Evolutionary conservation across 495 filamentous ascomycete species (phyloP).

Genomic region (Tuber brumale): DNA sequence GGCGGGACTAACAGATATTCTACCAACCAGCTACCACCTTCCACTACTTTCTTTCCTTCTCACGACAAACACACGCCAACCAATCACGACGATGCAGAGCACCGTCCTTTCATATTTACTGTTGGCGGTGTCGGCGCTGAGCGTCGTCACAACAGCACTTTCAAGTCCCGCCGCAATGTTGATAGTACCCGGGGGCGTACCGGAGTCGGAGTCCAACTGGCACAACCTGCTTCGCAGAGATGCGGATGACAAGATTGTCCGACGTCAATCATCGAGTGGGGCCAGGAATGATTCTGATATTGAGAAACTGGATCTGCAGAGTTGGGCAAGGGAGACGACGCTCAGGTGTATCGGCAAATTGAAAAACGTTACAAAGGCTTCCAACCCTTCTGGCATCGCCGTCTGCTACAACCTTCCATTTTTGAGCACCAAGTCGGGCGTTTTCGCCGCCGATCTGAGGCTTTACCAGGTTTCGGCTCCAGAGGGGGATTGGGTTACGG

Average conservation of each 20-base stretch:
- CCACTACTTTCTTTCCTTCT: not conserved
- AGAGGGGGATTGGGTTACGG: slow-evolving; percentile 52
- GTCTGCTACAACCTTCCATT: slow-evolving; percentile 69
- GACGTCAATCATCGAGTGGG: slow-evolving; percentile 21
- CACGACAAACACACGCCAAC: not conserved
- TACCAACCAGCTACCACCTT: not conserved
- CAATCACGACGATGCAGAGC: slow-evolving; percentile 32
- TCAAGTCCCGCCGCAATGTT: slow-evolving; percentile 30
- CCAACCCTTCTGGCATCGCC: slow-evolving; percentile 65
- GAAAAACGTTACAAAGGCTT: slow-evolving; percentile 41
- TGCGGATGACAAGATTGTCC: slow-evolving; percentile 8
- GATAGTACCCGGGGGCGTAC: slow-evolving; percentile 14
- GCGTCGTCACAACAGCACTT: slow-evolving; percentile 35
- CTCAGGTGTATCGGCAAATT: slow-evolving; percentile 31
- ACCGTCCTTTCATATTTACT: slow-evolving; percentile 34
- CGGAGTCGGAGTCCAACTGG: slow-evolving; percentile 19
- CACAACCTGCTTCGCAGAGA: slow-evolving; percentile 30
- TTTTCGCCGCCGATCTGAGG: slow-evolving; percentile 65
- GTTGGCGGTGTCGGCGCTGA: slow-evolving; percentile 33
- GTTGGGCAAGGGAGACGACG: slow-evolving; percentile 40
- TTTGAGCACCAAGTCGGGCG: slow-evolving; percentile 55
- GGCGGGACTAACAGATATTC: not conserved
- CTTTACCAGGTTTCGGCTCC: slow-evolving; percentile 58
- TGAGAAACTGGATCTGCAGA: slow-evolving; percentile 33
- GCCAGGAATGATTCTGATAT: slow-evolving; percentile 37